Evolutionary conservation across 345 rosid species (phyloP).

Genomic region (Eucalyptus regnans): DNA sequence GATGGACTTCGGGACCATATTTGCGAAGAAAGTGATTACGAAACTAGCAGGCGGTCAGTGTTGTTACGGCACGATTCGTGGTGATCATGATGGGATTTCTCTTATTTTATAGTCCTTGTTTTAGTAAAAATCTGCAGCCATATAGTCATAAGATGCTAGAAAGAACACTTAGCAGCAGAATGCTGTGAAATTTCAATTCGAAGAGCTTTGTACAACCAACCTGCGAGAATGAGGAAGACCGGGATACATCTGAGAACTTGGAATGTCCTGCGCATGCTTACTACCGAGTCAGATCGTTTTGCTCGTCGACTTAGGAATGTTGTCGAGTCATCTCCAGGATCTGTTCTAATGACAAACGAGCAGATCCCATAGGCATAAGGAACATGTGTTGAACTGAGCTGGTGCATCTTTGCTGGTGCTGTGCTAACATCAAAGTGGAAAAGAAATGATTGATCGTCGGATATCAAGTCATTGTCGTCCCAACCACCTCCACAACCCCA

Average conservation of each 20-base stretch:
- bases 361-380: not conserved
- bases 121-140: not conserved
- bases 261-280: not conserved
- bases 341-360: not conserved
- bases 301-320: not conserved
- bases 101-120: not conserved
- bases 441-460: not conserved
- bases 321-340: not conserved
- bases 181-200: not conserved
- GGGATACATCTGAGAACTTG: not conserved
- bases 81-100: not conserved
- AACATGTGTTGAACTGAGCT: not conserved
- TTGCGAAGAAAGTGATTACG: not conserved
- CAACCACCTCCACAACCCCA: not conserved
- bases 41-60: not conserved
- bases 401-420: not conserved
- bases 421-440: not conserved
- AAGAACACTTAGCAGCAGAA: not conserved
- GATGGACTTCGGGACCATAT: not conserved
- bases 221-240: not conserved
- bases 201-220: not conserved
- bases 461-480: not conserved
- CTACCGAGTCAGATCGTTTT: not conserved
- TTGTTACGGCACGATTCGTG: not conserved
- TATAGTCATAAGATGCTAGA: not conserved